These are phyloP conservation scores for Phtheirospermum japonicum DNA, from an alignment of 257 asterid genomes.

Conservation along the genomic window DNA sequence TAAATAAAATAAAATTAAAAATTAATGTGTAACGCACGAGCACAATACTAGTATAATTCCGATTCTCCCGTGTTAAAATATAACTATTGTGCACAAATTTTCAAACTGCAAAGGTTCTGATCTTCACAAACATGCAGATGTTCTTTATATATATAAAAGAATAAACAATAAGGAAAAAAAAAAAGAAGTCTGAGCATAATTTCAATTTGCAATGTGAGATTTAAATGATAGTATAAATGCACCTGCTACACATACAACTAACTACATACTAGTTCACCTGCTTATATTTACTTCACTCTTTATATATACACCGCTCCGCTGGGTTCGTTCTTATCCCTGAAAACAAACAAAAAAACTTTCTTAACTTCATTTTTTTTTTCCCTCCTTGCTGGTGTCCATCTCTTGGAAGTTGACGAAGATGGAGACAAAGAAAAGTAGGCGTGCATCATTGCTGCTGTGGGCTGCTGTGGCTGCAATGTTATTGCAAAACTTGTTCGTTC, in stretches of 20 bases:
- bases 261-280: conserved; percentile 55
- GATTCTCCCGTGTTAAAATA: not conserved
- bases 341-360: conserved; percentile 1
- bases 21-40: too few species aligned
- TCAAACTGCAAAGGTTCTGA: too few species aligned
- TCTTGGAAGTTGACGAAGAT: not conserved
- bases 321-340: conserved; percentile 24
- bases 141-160: too few species aligned
- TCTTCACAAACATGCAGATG: too few species aligned
- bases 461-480: conserved; percentile 42
- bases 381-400: not conserved
- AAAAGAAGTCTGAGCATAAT: too few species aligned
- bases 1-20: too few species aligned
- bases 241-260: conserved; percentile 47
- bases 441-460: conserved; percentile 35
- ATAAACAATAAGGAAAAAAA: too few species aligned
- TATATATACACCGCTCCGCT: conserved; percentile 35
- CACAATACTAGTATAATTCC: too few species aligned
- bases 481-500: conserved; percentile 16
- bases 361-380: not conserved
- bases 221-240: conserved; percentile 32
- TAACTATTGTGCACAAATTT: not conserved
- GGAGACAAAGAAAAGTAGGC: conserved; percentile 38
- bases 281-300: conserved; percentile 54
- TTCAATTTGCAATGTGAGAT: too few species aligned